Evolutionary conservation across 2,329 filamentous ascomycete species (phyloP).

Genomic region (Fonsecaea nubica): DNA sequence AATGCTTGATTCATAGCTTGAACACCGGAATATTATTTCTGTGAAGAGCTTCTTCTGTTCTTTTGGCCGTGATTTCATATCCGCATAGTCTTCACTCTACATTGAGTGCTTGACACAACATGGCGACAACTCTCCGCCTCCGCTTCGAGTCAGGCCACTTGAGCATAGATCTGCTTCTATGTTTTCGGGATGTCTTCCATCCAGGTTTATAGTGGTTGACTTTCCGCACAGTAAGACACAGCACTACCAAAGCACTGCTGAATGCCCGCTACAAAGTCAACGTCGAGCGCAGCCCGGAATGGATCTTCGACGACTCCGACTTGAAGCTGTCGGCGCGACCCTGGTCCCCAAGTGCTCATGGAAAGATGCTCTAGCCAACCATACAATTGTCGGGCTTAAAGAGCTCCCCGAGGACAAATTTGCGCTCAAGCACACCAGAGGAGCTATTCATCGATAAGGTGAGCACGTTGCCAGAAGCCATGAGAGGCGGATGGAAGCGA

Average conservation of each 20-base stretch:
- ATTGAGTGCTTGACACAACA: constrained; percentile 19
- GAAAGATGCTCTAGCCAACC: constrained; percentile 69
- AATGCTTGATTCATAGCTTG: constrained; percentile 32
- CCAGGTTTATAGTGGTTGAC: constrained; percentile 4
- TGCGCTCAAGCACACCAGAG: constrained; percentile 77
- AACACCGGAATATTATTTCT: background rate
- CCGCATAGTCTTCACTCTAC: background rate
- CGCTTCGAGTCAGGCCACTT: constrained; percentile 40
- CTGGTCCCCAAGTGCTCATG: constrained; percentile 72
- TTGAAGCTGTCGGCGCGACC: constrained; percentile 66
- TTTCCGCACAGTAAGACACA: constrained; percentile 47
- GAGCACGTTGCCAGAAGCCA: constrained; percentile 63
- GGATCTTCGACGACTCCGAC: constrained; percentile 67
- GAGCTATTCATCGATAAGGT: constrained; percentile 78
- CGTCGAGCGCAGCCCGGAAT: constrained; percentile 70
- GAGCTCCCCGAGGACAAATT: constrained; percentile 73
- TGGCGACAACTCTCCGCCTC: constrained; percentile 39
- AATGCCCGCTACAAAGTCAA: constrained; percentile 73
- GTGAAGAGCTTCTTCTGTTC: background rate
- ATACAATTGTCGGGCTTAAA: constrained; percentile 78
- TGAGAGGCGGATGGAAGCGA: constrained; percentile 24
- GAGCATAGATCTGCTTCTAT: constrained; percentile 40
- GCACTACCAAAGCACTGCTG: constrained; percentile 66
- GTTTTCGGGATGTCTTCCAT: constrained; percentile 3
- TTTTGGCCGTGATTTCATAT: background rate